A percentile compares a stretch with the other conserved stretches of the same genome.
phyloP scores from a whole-genome alignment of 2,329 filamentous ascomycete species.

The Dactylellina haptotyla region DNA sequence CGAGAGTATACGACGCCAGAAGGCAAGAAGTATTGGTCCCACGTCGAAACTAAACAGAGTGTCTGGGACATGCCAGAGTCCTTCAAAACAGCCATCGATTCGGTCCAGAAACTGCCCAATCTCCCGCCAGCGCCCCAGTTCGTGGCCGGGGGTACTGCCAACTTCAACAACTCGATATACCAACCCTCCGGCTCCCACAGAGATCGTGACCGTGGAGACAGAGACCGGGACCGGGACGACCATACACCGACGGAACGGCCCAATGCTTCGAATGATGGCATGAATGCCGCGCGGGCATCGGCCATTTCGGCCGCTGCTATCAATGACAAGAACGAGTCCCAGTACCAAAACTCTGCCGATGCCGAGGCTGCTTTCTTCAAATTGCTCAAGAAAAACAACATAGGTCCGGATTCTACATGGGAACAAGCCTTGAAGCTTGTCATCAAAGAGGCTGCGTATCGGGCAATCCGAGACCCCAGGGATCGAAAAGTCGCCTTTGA shows the following conservation, averaged over 20 bases:
- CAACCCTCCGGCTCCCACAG: slow-evolving; percentile 40
- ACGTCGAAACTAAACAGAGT: slow-evolving; percentile 88
- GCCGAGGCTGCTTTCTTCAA: slow-evolving; percentile 94
- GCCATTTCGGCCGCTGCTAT: slow-evolving; percentile 60
- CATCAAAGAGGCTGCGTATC: slow-evolving; percentile 90
- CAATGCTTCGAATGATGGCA: slow-evolving; percentile 62
- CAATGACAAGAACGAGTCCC: slow-evolving; percentile 49
- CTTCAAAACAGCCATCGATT: slow-evolving; percentile 78
- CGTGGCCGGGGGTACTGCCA: slow-evolving; percentile 69
- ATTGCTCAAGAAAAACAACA: slow-evolving; percentile 81
- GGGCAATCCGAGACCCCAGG: slow-evolving; percentile 89
- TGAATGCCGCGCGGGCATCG: slow-evolving; percentile 60
- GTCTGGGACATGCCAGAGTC: slow-evolving; percentile 92
- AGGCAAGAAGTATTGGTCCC: slow-evolving; percentile 94
- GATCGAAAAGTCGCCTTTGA: slow-evolving; percentile 91
- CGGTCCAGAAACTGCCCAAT: slow-evolving; percentile 53
- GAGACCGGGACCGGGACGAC: slow-evolving; percentile 64
- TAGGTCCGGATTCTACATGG: slow-evolving; percentile 93
- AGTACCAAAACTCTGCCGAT: slow-evolving; percentile 64
- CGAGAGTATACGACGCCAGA: slow-evolving; percentile 89
- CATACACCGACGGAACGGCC: slow-evolving; percentile 65
- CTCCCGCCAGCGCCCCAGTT: slow-evolving; percentile 63
- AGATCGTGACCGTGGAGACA: slow-evolving; percentile 62
- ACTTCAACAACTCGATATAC: slow-evolving; percentile 59
- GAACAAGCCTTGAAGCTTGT: slow-evolving; percentile 85